phyloP scores from a whole-genome alignment of 805 yeast species.

The Kodamaea laetipori region DNA sequence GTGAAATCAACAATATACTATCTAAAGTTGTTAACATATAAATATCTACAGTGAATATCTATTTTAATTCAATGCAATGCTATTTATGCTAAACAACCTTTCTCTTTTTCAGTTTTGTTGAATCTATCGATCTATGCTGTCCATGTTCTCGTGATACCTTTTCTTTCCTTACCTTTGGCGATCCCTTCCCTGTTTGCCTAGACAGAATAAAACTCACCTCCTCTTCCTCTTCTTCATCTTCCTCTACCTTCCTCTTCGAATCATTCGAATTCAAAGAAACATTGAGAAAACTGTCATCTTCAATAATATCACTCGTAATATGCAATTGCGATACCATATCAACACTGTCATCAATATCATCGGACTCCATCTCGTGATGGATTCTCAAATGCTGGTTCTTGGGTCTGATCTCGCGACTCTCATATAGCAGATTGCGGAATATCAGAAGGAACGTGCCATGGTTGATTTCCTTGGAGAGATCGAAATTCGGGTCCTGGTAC shows the following conservation, averaged over 20 bases:
- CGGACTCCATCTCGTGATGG: constrained; percentile 16
- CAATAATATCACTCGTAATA: constrained; percentile 11
- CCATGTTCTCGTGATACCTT: not conserved
- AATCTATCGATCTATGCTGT: not conserved
- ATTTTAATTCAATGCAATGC: no score
- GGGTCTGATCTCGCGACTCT: constrained; percentile 14
- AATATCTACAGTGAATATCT: no score
- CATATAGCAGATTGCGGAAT: constrained; percentile 3
- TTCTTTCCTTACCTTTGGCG: not conserved
- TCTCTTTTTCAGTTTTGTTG: constrained; percentile 5
- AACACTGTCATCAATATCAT: constrained; percentile 20
- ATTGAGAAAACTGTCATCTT: constrained; percentile 3
- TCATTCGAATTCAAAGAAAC: not conserved
- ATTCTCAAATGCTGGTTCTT: constrained; percentile 21
- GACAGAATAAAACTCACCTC: constrained; percentile 1
- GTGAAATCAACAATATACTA: no score
- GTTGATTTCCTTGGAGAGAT: constrained; percentile 1
- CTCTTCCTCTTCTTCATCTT: not conserved
- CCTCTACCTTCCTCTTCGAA: not conserved
- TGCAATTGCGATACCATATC: constrained; percentile 18
- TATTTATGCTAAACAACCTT: constrained; percentile 1
- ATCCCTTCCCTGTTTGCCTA: not conserved
- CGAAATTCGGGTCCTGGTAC: not conserved
- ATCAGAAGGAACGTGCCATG: not conserved
- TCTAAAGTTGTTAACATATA: no score